Percentiles rank a stretch among this genome's conserved stretches.
phyloP scores from a whole-genome alignment of 192 early-diverging fungal genomes.

The Bifiguratus adelaidae region DNA sequence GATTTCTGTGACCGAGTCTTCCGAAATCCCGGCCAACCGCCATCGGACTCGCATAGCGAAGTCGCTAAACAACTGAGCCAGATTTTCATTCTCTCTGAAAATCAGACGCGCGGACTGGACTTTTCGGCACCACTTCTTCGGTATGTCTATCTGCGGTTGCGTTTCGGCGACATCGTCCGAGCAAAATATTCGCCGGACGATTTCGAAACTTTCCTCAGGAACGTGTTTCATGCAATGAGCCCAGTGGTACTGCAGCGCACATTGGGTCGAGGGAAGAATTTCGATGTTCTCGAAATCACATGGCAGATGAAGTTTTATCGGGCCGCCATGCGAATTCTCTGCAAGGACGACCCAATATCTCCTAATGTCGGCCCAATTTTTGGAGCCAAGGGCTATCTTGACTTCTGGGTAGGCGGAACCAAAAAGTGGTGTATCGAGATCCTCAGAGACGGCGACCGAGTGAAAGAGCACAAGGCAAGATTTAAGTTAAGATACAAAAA shows the following conservation, averaged over 20 bases:
- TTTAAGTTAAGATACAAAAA: conserved; percentile 9
- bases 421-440: conserved; percentile 16
- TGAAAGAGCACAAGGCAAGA: conserved; percentile 7
- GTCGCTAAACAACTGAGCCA: too few species aligned
- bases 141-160: too few species aligned
- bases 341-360: neutral
- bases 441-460: conserved; percentile 7
- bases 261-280: neutral
- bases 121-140: too few species aligned
- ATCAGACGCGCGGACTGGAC: too few species aligned
- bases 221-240: too few species aligned
- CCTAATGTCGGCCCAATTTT: conserved; percentile 20
- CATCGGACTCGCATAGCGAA: too few species aligned
- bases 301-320: conserved; percentile 24
- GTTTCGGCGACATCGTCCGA: too few species aligned
- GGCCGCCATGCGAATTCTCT: conserved; percentile 6
- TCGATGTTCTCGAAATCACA: conserved; percentile 8
- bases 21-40: too few species aligned
- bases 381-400: conserved; percentile 9
- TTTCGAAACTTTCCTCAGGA: too few species aligned
- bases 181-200: too few species aligned
- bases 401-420: conserved; percentile 18
- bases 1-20: too few species aligned
- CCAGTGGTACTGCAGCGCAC: conserved; percentile 1
- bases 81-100: too few species aligned